Percentiles rank a stretch among this genome's conserved stretches.
Conservation (phyloP, 2,329 filamentous ascomycete genomes). For the Chrysosporium queenslandicum region DNA sequence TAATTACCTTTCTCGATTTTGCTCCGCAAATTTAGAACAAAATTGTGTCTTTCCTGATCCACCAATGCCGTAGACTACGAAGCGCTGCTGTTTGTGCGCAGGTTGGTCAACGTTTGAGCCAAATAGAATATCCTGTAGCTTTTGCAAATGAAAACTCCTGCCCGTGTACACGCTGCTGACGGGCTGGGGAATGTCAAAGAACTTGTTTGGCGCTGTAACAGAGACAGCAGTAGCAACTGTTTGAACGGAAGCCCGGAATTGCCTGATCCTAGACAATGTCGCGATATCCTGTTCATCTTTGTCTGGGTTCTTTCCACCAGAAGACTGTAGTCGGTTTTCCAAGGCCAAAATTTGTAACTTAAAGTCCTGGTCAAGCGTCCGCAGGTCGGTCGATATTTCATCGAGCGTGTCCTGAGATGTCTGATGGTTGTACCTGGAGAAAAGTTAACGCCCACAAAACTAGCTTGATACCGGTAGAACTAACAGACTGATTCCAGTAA, state of each 20-base stretch:
- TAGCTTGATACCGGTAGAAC: neutral
- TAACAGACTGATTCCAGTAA: slow-evolving; percentile 15
- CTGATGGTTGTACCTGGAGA: neutral
- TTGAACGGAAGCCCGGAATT: neutral
- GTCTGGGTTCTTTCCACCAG: neutral
- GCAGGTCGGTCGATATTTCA: neutral
- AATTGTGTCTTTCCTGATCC: slow-evolving; percentile 36
- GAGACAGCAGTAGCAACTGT: neutral
- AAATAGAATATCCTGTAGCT: slow-evolving; percentile 12
- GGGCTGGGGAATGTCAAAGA: slow-evolving; percentile 19
- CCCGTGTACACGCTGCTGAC: slow-evolving; percentile 20
- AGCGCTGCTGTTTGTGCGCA: slow-evolving; percentile 21
- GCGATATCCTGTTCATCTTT: neutral
- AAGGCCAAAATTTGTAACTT: neutral
- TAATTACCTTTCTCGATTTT: slow-evolving; percentile 26
- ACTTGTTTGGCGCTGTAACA: slow-evolving; percentile 16
- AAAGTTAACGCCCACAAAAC: neutral
- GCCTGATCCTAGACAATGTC: neutral
- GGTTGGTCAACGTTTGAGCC: slow-evolving; percentile 7
- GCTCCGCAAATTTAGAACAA: slow-evolving; percentile 29
- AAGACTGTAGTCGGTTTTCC: neutral
- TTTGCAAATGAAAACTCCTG: slow-evolving; percentile 14
- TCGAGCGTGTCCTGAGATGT: neutral
- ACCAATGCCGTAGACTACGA: slow-evolving; percentile 31
- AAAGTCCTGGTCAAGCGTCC: neutral